phyloP scores from a whole-genome alignment of 1,284 basidiomycete genomes.

The Ceratobasidium papillatum region DNA sequence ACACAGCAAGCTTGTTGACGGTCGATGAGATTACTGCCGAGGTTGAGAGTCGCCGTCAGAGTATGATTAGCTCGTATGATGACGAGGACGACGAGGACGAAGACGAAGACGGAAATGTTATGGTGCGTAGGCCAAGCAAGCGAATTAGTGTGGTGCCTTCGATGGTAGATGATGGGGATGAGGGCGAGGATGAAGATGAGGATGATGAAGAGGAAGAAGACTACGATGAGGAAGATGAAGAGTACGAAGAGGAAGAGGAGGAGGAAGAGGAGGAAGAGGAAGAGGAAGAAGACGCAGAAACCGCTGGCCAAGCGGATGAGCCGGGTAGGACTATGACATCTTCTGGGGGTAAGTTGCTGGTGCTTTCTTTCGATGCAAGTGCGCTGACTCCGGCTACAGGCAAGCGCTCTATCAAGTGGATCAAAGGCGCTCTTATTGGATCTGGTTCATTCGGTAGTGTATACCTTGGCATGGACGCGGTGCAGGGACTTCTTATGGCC shows the following conservation, averaged over 20 bases:
- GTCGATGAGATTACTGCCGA: slow-evolving; percentile 98
- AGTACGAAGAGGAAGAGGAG: slow-evolving; percentile 56
- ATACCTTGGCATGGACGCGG: slow-evolving; percentile 96
- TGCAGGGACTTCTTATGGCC: slow-evolving; percentile 94
- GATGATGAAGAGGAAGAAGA: slow-evolving; percentile 52
- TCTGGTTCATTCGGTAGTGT: slow-evolving; percentile 96
- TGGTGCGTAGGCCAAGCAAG: slow-evolving; percentile 19
- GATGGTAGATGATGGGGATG: slow-evolving; percentile 47
- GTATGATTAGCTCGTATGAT: slow-evolving; percentile 51
- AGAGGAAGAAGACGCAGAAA: slow-evolving; percentile 57
- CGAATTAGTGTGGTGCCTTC: slow-evolving; percentile 19
- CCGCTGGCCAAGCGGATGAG: slow-evolving; percentile 50
- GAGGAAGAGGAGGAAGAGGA: slow-evolving; percentile 59
- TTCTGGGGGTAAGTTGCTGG: slow-evolving; percentile 62
- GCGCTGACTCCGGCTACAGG: slow-evolving; percentile 48
- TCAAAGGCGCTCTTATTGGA: slow-evolving; percentile 97
- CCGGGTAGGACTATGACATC: slow-evolving; percentile 66
- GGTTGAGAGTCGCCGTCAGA: slow-evolving; percentile 82
- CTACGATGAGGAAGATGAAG: slow-evolving; percentile 59
- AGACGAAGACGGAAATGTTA: slow-evolving; percentile 48
- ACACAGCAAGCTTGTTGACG: slow-evolving; percentile 91
- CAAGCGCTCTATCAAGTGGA: slow-evolving; percentile 89
- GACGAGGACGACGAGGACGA: slow-evolving; percentile 55
- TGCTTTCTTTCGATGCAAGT: slow-evolving; percentile 36
- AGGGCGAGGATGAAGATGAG: slow-evolving; percentile 42